phyloP scores from a whole-genome alignment of 352 stramenopile species.

The Phytophthora cactorum region DNA sequence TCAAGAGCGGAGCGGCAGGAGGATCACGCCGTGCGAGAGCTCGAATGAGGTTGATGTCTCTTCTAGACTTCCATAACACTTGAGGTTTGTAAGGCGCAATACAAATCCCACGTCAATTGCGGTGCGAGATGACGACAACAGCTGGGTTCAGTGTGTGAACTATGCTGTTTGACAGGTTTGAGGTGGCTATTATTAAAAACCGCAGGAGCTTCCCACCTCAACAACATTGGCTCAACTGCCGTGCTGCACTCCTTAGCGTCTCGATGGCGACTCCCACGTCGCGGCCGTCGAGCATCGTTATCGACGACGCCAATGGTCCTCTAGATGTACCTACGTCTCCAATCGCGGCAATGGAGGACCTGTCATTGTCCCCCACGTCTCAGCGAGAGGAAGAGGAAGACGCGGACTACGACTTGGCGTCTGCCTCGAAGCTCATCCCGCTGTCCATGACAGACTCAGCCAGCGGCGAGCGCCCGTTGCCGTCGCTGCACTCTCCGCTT shows the following conservation, averaged over 20 bases:
- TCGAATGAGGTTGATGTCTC: constrained; percentile 27
- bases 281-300: constrained; percentile 46
- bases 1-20: background rate
- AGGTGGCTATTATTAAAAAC: no score
- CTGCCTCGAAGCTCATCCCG: constrained; percentile 61
- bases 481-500: constrained; percentile 63
- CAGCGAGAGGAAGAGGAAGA: constrained; percentile 30
- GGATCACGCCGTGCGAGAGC: constrained; percentile 8
- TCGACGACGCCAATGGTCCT: constrained; percentile 40
- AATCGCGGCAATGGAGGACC: constrained; percentile 57
- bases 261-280: constrained; percentile 31
- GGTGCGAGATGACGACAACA: constrained; percentile 32
- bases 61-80: constrained; percentile 22
- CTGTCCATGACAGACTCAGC: constrained; percentile 74
- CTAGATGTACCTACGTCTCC: constrained; percentile 26
- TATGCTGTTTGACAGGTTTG: constrained; percentile 8
- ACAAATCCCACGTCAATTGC: constrained; percentile 13
- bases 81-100: constrained; percentile 17
- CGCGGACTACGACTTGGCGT: constrained; percentile 36
- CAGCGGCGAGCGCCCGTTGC: constrained; percentile 60
- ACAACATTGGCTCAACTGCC: constrained; percentile 11
- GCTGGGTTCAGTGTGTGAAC: constrained; percentile 3
- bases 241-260: background rate
- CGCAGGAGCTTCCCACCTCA: background rate
- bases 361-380: constrained; percentile 56